Conservation (phyloP, 768 basidiomycete species). For the Suillus weaverae region DNA sequence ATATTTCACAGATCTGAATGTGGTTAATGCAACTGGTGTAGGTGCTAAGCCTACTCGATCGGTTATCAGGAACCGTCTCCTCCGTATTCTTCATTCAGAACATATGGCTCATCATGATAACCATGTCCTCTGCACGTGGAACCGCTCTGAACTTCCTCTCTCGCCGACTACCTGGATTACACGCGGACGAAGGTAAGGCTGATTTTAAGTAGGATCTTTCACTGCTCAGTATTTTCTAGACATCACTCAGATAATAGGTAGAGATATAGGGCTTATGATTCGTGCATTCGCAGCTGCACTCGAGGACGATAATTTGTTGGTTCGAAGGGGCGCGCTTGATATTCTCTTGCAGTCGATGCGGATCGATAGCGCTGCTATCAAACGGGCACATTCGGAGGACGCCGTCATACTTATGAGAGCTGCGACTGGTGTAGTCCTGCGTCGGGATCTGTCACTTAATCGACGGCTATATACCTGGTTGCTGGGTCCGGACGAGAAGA, state of each 20-base stretch:
- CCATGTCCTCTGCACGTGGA: slow-evolving; percentile 80
- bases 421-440: slow-evolving; percentile 84
- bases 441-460: slow-evolving; percentile 90
- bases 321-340: slow-evolving; percentile 84
- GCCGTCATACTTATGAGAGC: slow-evolving; percentile 82
- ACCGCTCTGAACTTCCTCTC: slow-evolving; percentile 87
- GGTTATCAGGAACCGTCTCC: slow-evolving; percentile 80
- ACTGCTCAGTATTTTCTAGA: slow-evolving; percentile 37
- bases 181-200: slow-evolving; percentile 65
- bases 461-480: slow-evolving; percentile 93
- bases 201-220: neutral
- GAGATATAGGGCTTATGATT: slow-evolving; percentile 91
- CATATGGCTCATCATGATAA: slow-evolving; percentile 91
- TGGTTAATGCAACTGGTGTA: slow-evolving; percentile 31
- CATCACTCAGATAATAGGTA: slow-evolving; percentile 71
- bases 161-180: slow-evolving; percentile 70
- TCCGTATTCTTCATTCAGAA: slow-evolving; percentile 94
- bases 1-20: neutral
- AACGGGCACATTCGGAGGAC: slow-evolving; percentile 70
- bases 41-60: slow-evolving; percentile 81
- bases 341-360: slow-evolving; percentile 76
- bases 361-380: slow-evolving; percentile 70
- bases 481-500: slow-evolving; percentile 77
- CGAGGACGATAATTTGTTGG: slow-evolving; percentile 92
- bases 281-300: slow-evolving; percentile 87